Base-by-base conservation (phyloP, 495 filamentous ascomycete genomes). In the Penicillium cosmopolitanum region DNA sequence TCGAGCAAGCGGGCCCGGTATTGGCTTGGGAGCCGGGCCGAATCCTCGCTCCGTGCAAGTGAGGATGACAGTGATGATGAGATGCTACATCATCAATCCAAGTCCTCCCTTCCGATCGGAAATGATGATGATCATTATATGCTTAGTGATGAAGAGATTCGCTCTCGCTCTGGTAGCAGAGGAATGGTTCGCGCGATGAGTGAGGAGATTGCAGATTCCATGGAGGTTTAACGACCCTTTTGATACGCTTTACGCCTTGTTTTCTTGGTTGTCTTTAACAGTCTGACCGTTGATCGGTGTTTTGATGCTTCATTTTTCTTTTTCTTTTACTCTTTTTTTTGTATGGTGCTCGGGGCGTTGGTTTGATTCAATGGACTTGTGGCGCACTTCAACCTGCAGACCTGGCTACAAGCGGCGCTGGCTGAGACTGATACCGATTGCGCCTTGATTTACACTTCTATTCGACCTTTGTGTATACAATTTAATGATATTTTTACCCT, bases 1-100 rank as follows among this genome's bases (percentile, higher is more conserved):
- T 85, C 87, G 11, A 84, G 84, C 57, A 96, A 96, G 74, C 84
- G 91, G 19, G 89, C 91, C 11, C 82, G 79, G 53, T 96, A 87
- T 68, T 97, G 93, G 93, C 80, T 96, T 15, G 91, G 92, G 3
- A 85, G 90, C 53, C 75, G 79, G 15, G 78, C 74, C 47, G 78
- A 73, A 33, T 67, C 74, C 2, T 66, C 62, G 12, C 65, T 69
- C 15, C 63, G 61, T 25, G 52, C 65, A n/a, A 51, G 19, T 15
- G 66, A 66, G 16, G 42, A 44, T 15, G 76, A 83, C 18, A 84
- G 83, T 44, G 81, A 86, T 36, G 77, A 82, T 28, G 78, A 80
- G 34, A 73, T 81, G 54, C 58, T 28, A 12, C 18, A 71, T 23
- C 68, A 68, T 42, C 28, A 63, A 15, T 42, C 58, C 15, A 53